These are phyloP conservation scores for Hibiscus syriacus DNA, from an alignment of 345 rosid species.

Conservation along the genomic window DNA sequence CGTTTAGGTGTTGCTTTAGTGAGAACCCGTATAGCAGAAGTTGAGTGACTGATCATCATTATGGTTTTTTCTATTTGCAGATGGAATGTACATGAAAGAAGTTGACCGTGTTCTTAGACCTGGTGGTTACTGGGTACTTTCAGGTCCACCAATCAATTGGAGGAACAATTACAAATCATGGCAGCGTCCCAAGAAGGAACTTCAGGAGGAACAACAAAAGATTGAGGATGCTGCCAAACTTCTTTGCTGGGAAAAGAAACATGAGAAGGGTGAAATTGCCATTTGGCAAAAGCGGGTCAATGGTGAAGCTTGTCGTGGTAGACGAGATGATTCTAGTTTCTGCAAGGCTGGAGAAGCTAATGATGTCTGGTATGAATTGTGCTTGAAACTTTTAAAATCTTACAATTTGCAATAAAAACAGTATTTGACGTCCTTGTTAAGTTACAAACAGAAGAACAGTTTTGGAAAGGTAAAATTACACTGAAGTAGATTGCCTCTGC, in stretches of 20 bases:
- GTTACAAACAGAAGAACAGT: background rate
- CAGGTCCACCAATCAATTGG: conserved; percentile 99
- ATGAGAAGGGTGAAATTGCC: conserved; percentile 85
- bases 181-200: conserved; percentile 95
- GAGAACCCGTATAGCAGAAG: background rate
- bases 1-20: conserved; percentile 3
- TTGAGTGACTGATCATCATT: conserved; percentile 1
- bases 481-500: background rate
- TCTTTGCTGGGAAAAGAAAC: conserved; percentile 97
- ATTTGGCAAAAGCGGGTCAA: conserved; percentile 86
- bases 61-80: conserved; percentile 33
- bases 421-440: background rate
- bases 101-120: conserved; percentile 97
- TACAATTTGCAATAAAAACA: background rate
- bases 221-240: conserved; percentile 81
- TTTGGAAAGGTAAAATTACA: background rate
- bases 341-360: conserved; percentile 66
- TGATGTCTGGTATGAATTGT: conserved; percentile 73
- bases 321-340: conserved; percentile 60
- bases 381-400: conserved; percentile 2
- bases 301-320: conserved; percentile 45
- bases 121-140: conserved; percentile 96
- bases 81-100: conserved; percentile 87
- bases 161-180: conserved; percentile 75
- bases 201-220: conserved; percentile 76